Conservation (phyloP, 2,329 filamentous ascomycete genomes). For the Colletotrichum endophyticum region DNA sequence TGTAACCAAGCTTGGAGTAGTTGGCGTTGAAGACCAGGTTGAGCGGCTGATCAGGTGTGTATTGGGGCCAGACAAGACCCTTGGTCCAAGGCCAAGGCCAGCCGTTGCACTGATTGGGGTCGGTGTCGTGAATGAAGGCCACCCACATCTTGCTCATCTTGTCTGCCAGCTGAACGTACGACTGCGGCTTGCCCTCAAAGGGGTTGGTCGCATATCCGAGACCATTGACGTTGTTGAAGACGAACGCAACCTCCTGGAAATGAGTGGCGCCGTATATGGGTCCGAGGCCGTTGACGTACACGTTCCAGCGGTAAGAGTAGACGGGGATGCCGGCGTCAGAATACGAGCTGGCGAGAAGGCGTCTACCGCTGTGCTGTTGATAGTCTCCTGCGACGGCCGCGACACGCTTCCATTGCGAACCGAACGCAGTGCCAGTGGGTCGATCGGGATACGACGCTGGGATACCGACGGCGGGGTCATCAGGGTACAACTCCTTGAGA, state of each 20-base stretch:
- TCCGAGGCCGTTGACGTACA: conserved; percentile 25
- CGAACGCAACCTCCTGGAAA: conserved; percentile 35
- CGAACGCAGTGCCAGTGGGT: conserved; percentile 60
- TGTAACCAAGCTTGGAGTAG: conserved; percentile 39
- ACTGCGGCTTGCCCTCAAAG: conserved; percentile 43
- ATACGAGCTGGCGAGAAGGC: conserved; percentile 58
- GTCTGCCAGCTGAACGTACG: conserved; percentile 44
- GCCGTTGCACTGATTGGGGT: conserved; percentile 40
- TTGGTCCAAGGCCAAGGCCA: not conserved
- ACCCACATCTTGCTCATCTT: conserved; percentile 58
- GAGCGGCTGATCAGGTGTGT: conserved; percentile 41
- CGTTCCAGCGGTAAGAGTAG: conserved; percentile 59
- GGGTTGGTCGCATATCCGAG: conserved; percentile 55
- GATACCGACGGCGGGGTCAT: conserved; percentile 55
- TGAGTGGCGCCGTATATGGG: conserved; percentile 28
- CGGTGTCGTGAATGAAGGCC: conserved; percentile 48
- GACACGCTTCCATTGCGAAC: conserved; percentile 68
- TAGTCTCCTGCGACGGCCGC: conserved; percentile 67
- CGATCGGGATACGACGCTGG: conserved; percentile 43
- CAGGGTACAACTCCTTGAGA: conserved; percentile 53
- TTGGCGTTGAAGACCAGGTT: conserved; percentile 58
- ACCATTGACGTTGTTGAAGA: conserved; percentile 57
- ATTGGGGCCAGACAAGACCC: conserved; percentile 44
- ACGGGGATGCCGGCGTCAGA: conserved; percentile 50
- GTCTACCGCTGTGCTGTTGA: conserved; percentile 58